Percentiles rank a stretch among this genome's conserved stretches.
phyloP scores from a whole-genome alignment of 371 early-diverging fungal genomes.

The Rhizopus microsporus region DNA sequence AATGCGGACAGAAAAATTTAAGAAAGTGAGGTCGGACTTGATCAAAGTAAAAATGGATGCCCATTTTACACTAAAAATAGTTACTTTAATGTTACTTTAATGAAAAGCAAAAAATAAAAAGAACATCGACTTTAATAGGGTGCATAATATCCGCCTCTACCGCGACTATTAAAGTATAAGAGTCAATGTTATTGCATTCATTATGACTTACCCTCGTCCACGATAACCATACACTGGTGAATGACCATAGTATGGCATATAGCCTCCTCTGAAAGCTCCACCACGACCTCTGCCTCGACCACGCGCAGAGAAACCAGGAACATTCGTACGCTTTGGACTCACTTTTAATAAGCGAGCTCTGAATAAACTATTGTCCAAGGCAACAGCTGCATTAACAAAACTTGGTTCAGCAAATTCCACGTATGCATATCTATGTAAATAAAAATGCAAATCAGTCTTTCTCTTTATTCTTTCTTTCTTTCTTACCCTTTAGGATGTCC shows the following conservation, averaged over 20 bases:
- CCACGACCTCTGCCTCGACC: conserved; percentile 70
- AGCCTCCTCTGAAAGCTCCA: conserved; percentile 65
- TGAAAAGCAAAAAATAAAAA: conserved; percentile 2
- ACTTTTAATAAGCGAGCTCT: conserved; percentile 89
- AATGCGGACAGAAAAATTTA: no score
- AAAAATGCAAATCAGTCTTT: not conserved
- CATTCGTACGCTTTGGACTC: conserved; percentile 89
- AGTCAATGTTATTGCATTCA: conserved; percentile 17
- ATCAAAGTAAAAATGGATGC: no score
- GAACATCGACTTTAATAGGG: conserved; percentile 55
- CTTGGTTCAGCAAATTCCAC: conserved; percentile 93
- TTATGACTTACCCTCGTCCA: conserved; percentile 52
- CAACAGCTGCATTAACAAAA: conserved; percentile 85
- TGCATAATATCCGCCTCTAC: conserved; percentile 64
- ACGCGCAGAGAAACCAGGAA: conserved; percentile 81
- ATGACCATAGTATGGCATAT: conserved; percentile 49
- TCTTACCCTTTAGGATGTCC: conserved; percentile 94
- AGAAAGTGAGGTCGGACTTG: no score
- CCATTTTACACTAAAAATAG: not conserved
- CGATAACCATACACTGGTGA: conserved; percentile 56
- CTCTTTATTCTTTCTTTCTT: conserved; percentile 7
- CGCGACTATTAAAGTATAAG: conserved; percentile 34
- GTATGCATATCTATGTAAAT: conserved; percentile 75
- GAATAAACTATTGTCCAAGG: conserved; percentile 87
- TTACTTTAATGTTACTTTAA: not conserved